Evolutionary conservation across 106 monocot genomes (phyloP), one percentile per base, ranked within the genome.

Genomic region (Vanilla planifolia): DNA sequence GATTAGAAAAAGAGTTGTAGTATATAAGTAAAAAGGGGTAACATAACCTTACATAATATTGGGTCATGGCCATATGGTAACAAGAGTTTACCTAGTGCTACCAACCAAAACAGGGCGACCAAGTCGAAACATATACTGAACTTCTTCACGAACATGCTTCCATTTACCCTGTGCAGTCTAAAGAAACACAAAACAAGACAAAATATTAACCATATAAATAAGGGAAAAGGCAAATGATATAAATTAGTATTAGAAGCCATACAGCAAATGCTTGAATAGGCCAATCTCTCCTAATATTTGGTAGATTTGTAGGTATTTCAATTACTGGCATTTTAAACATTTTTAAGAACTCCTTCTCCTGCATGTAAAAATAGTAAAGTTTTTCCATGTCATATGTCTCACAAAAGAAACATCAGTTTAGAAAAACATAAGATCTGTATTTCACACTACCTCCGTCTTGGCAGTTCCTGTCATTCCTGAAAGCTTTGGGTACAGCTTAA

Each of bases 181-280:
- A 47, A n/a, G 48, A 51, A n/a, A 55, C 29, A 20, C 24, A 78
- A 55, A 67, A 10, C 14, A 72, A 20, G 34, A 8, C 28, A 60
- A 33, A 41, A 10, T 28, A 33, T 43, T 30, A 67, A 65, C 11
- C 19, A 33, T 9, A 57, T 7, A 34, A 19, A 63, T 20, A 37
- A 25, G 36, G 14, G n/a, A 60, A 30, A 62, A 53, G 2, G 34
- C 26, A 37, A n/a, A 64, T 5, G 4, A 22, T 6, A 68, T 66
- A 0, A 37, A 62, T 21, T n/a, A 1, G 23, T 35, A 46, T 55
- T 10, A 74, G 48, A 64, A 65, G 42, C 16, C 78, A 43, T 85
- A 98, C 96, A 5, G 96, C 96, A 91, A 98, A 98, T 71, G 96
- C 96, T 64, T 98, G 96, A 70, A 98, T 91, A 51, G 87, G 96